These are phyloP conservation scores for Aspergillus ellipticus DNA, from an alignment of 495 filamentous ascomycete genomes.

Conservation along the genomic window DNA sequence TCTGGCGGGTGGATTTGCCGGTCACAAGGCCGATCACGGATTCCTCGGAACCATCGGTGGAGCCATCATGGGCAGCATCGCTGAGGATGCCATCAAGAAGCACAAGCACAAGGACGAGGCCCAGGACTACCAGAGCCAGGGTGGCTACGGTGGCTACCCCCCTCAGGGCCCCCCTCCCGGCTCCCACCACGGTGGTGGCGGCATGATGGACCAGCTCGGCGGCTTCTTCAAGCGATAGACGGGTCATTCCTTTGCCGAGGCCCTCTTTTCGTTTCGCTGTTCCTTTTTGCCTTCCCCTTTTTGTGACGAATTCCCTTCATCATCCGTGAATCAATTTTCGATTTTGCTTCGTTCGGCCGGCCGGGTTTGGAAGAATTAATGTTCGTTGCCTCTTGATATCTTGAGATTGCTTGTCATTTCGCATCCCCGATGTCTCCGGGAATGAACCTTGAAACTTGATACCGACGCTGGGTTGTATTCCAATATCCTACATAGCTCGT, in stretches of 20 bases:
- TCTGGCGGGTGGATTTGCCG: constrained; percentile 42
- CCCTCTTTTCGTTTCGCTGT: neutral
- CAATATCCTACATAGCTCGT: neutral
- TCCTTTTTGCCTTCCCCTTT: constrained; percentile 4
- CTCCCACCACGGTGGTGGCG: constrained; percentile 18
- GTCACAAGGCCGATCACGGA: constrained; percentile 51
- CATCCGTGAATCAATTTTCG: constrained; percentile 6
- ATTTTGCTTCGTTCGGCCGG: neutral
- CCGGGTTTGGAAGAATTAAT: neutral
- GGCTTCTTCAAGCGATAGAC: constrained; percentile 44
- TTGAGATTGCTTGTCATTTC: neutral
- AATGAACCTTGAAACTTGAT: constrained; percentile 5
- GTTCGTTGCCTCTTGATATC: neutral
- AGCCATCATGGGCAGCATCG: constrained; percentile 45
- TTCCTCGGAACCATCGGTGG: constrained; percentile 49
- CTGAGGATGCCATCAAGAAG: constrained; percentile 45
- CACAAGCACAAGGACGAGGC: constrained; percentile 32
- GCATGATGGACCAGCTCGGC: constrained; percentile 41
- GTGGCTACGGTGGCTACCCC: constrained; percentile 19
- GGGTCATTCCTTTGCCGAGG: neutral
- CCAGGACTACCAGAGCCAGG: constrained; percentile 9
- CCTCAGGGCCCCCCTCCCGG: constrained; percentile 21
- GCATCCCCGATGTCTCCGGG: neutral
- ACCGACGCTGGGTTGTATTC: constrained; percentile 6
- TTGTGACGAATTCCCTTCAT: constrained; percentile 2